These are phyloP conservation scores for Tetrastigma voinierianum DNA, from an alignment of 164 flowering plant genomes.

Conservation along the genomic window DNA sequence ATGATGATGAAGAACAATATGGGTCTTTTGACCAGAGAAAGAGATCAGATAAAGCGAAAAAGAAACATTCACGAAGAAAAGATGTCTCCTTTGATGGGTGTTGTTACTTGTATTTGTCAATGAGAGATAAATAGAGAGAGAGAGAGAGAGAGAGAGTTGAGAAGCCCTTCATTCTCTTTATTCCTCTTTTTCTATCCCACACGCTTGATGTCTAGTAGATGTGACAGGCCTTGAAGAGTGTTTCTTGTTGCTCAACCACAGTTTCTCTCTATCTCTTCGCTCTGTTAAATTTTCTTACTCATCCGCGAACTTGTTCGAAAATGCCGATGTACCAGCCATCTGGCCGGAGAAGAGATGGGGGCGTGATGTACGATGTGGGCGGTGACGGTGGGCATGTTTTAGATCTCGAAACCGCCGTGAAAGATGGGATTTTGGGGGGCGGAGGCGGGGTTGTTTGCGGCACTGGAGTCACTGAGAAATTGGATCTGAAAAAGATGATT, in stretches of 20 bases:
- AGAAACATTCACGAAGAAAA: slow-evolving; percentile 22
- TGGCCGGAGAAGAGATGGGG: slow-evolving; percentile 17
- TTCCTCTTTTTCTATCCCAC: slow-evolving; percentile 20
- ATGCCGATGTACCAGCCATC: slow-evolving; percentile 40
- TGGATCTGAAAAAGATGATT: slow-evolving; percentile 59
- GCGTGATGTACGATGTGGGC: slow-evolving; percentile 27
- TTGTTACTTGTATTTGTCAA: slow-evolving; percentile 18
- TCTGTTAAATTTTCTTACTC: not conserved
- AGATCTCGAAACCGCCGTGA: slow-evolving; percentile 60
- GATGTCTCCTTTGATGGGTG: slow-evolving; percentile 39
- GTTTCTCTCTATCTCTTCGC: not conserved
- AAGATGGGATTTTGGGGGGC: slow-evolving; percentile 50
- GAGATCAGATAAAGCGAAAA: slow-evolving; percentile 14
- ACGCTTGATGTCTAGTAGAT: slow-evolving; percentile 26
- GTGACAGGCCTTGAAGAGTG: slow-evolving; percentile 14
- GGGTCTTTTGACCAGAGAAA: slow-evolving; percentile 34
- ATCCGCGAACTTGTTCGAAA: not conserved
- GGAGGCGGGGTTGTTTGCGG: slow-evolving; percentile 19
- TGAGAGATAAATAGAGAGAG: slow-evolving; percentile 12
- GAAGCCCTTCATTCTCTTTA: slow-evolving; percentile 4
- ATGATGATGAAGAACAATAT: slow-evolving; percentile 32
- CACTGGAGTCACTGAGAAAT: slow-evolving; percentile 27
- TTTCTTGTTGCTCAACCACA: not conserved
- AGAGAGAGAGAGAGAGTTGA: slow-evolving; percentile 10
- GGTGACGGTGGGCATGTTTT: slow-evolving; percentile 39